phyloP scores from a whole-genome alignment of 371 early-diverging fungal species.

The Capillidium rhysosporum region DNA sequence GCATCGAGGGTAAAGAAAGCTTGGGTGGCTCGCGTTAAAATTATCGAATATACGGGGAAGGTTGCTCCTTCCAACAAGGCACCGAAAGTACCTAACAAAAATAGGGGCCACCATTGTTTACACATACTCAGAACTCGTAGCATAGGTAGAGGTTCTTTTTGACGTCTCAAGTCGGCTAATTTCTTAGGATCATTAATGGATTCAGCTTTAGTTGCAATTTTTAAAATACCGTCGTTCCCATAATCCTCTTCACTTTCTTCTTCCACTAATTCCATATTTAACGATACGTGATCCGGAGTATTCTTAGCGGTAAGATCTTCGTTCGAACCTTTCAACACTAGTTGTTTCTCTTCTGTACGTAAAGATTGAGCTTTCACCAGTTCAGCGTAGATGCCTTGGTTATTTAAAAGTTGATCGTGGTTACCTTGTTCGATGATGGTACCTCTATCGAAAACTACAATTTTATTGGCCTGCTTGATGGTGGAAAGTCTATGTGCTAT shows the following conservation, averaged over 20 bases:
- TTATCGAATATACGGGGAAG: constrained; percentile 19
- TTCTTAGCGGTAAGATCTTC: not conserved
- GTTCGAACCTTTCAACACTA: not conserved
- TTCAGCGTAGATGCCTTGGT: constrained; percentile 16
- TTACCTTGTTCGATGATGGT: constrained; percentile 47
- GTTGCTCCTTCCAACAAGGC: constrained; percentile 17
- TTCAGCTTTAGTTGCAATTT: not conserved
- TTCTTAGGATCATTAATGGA: not conserved
- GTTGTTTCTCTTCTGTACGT: not conserved
- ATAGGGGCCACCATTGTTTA: constrained; percentile 21
- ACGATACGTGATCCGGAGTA: too few relatives aligned
- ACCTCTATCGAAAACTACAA: constrained; percentile 57
- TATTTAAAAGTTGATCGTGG: constrained; percentile 39
- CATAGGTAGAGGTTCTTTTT: constrained; percentile 1
- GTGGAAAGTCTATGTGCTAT: constrained; percentile 61
- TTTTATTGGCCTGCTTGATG: constrained; percentile 43
- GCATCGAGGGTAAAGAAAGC: not conserved
- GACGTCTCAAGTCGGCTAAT: not conserved
- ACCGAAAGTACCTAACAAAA: constrained; percentile 14
- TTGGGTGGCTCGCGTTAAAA: constrained; percentile 10
- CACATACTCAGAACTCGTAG: not conserved
- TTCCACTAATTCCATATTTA: not conserved
- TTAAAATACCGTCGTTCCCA: not conserved
- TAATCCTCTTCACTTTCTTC: not conserved
- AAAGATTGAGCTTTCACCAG: constrained; percentile 29